phyloP scores from a whole-genome alignment of 1,139 yeast genomes.

The Suhomyces bokatorum region DNA sequence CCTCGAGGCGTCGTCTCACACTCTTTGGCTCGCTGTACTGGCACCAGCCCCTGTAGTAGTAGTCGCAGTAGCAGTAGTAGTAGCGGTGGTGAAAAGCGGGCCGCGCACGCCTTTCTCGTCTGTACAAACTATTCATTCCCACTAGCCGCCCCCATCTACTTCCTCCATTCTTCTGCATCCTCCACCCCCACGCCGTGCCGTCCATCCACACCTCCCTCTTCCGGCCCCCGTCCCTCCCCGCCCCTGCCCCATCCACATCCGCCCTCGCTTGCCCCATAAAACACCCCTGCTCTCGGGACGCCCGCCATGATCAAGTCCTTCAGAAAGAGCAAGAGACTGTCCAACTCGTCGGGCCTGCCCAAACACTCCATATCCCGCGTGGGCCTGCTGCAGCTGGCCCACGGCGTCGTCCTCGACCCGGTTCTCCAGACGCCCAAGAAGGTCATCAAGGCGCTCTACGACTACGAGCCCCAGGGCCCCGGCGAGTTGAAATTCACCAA shows the following conservation, averaged over 20 bases:
- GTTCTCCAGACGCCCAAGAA: conserved; percentile 61
- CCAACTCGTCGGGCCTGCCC: conserved; percentile 37
- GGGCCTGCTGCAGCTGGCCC: conserved; percentile 20
- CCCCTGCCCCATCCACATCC: not conserved
- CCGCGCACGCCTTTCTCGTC: conserved; percentile 8
- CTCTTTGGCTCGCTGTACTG: too few species aligned
- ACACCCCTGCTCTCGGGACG: not conserved
- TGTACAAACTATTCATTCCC: conserved; percentile 1
- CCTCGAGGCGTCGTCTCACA: conserved; percentile 3
- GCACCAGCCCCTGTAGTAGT: not conserved
- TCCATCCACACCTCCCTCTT: not conserved
- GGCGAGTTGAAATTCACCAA: conserved; percentile 76
- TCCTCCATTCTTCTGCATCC: not conserved
- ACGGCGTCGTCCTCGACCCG: conserved; percentile 17
- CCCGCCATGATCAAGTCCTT: conserved; percentile 42
- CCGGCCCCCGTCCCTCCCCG: not conserved
- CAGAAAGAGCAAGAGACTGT: conserved; percentile 45
- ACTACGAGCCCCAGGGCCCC: conserved; percentile 76
- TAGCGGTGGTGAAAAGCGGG: conserved; percentile 4
- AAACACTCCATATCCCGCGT: conserved; percentile 40
- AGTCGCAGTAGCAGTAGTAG: not conserved
- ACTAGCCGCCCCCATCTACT: not conserved
- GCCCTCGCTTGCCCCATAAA: not conserved
- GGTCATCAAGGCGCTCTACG: conserved; percentile 80
- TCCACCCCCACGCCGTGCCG: not conserved